Evolutionary conservation across 305 asterid genomes (phyloP).

Genomic region (Striga hermonthica): DNA sequence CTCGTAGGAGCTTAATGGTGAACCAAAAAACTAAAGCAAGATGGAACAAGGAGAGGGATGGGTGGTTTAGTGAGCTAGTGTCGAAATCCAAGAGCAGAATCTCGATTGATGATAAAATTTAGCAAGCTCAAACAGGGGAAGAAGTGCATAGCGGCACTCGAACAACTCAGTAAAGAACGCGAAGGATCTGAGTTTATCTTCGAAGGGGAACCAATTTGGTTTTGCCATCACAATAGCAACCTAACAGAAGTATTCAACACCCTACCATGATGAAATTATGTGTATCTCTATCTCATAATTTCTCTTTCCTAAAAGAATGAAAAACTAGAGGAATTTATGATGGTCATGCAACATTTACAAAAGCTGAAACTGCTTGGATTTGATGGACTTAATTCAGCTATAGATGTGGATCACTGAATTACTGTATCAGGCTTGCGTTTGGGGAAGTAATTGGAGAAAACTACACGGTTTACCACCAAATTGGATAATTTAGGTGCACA

Average conservation of each 20-base stretch:
- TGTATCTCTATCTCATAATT: slow-evolving; percentile 7
- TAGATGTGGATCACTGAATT: neutral
- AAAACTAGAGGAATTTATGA: neutral
- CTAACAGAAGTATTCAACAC: slow-evolving; percentile 29
- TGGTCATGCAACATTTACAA: slow-evolving; percentile 31
- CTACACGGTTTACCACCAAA: too few relatives aligned
- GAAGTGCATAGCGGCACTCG: slow-evolving; percentile 31
- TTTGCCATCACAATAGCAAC: slow-evolving; percentile 40
- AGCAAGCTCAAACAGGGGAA: slow-evolving; percentile 43
- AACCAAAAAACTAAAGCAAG: slow-evolving; percentile 37
- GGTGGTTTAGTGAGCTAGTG: slow-evolving; percentile 44
- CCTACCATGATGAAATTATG: slow-evolving; percentile 42
- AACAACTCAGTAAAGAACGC: slow-evolving; percentile 36
- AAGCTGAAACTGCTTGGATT: slow-evolving; percentile 26
- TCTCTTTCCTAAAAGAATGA: slow-evolving; percentile 30
- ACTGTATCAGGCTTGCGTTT: too few relatives aligned
- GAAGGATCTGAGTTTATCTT: slow-evolving; percentile 43
- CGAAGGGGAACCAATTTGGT: slow-evolving; percentile 33
- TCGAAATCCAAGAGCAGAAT: slow-evolving; percentile 48
- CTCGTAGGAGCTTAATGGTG: slow-evolving; percentile 34
- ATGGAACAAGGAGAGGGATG: slow-evolving; percentile 41
- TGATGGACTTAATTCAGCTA: slow-evolving; percentile 19
- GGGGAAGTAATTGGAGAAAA: too few relatives aligned
- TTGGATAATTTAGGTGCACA: too few relatives aligned
- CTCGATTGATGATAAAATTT: slow-evolving; percentile 38